Evolutionary conservation across 73 alveolate genomes (phyloP), one percentile per base, ranked within the genome.

Genomic region (Vitrella brassicaformis): DNA sequence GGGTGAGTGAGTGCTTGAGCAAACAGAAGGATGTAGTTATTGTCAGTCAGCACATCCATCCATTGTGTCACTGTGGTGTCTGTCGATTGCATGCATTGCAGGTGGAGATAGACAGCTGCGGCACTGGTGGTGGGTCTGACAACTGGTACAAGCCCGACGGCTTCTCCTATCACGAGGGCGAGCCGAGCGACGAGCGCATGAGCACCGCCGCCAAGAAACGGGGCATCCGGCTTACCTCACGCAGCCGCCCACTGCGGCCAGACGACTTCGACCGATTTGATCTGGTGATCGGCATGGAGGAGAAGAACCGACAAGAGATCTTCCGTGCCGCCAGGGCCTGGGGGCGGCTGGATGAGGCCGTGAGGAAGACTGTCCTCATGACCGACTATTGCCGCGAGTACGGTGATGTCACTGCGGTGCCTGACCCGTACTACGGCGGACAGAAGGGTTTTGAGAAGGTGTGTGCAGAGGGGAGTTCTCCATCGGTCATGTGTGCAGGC

Each of bases 41-140:
- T n/a, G n/a, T n/a, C n/a, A n/a, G n/a, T n/a, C n/a, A n/a, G n/a
- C n/a, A n/a, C n/a, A n/a, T n/a, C n/a, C n/a, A n/a, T n/a, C n/a
- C n/a, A n/a, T n/a, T n/a, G n/a, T n/a, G n/a, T n/a, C n/a, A n/a
- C n/a, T n/a, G n/a, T n/a, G n/a, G n/a, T n/a, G n/a, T n/a, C n/a
- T n/a, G n/a, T n/a, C n/a, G n/a, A n/a, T n/a, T n/a, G n/a, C n/a
- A n/a, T n/a, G n/a, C n/a, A n/a, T n/a, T n/a, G n/a, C n/a, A 69
- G 68, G 25, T 79, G n/a, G 69, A 31, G 0, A 73, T 79, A 22
- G 86, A 79, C 47, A 31, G 72, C 9, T 79, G 86, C 68, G 86
- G 86, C 22, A 68, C 74, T 0, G 31, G 66, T 0, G 75, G 69
- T 32, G 69, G 69, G 10, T 22, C 26, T 10, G 26, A 18, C 26